These are phyloP conservation scores for Antrodiella citrinella DNA, from an alignment of 768 basidiomycete species.

Conservation along the genomic window DNA sequence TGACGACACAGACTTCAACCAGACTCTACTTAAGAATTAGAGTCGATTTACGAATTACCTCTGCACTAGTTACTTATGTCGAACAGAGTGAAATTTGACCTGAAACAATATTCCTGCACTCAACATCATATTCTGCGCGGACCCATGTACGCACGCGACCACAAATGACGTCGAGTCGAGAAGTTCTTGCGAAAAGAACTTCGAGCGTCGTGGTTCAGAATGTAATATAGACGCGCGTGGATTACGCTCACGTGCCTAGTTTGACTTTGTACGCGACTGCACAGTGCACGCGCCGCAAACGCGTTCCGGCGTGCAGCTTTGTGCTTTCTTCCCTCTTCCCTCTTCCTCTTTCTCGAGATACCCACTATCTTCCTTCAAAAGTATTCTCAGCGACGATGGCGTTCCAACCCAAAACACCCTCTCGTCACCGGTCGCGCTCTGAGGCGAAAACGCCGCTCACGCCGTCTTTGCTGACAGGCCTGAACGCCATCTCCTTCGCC, in stretches of 20 bases:
- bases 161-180: no score
- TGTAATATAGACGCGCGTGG: no score
- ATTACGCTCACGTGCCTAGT: background rate
- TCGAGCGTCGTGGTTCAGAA: no score
- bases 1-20: no score
- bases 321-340: conserved; percentile 3
- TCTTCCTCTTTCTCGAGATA: background rate
- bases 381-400: conserved; percentile 15
- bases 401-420: conserved; percentile 35
- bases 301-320: background rate
- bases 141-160: no score
- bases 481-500: conserved; percentile 27
- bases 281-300: background rate
- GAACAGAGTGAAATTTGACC: no score
- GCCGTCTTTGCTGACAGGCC: conserved; percentile 31
- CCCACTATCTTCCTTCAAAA: conserved; percentile 1
- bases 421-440: conserved; percentile 38
- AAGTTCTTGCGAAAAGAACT: no score
- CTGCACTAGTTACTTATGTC: no score
- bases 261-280: background rate
- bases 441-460: conserved; percentile 43
- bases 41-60: no score
- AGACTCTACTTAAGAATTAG: no score
- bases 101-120: no score
- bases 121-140: no score